Base-by-base conservation (phyloP, 163 green algal genomes). In the Scenedesmus sp. region DNA sequence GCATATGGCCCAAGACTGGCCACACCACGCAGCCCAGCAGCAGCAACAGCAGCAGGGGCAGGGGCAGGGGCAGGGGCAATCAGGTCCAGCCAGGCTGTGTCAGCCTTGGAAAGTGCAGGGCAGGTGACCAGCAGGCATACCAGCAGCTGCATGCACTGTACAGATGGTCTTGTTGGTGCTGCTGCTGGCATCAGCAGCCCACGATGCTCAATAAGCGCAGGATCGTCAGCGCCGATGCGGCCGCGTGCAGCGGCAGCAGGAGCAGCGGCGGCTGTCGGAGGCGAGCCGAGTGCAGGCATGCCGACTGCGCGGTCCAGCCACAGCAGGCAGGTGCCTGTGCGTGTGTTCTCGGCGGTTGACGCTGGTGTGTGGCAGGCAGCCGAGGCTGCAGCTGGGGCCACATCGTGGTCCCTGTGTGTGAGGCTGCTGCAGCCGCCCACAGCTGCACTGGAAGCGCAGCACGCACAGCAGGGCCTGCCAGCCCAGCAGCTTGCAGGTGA, bases 221-320 rank as follows among this genome's bases (percentile, higher is more conserved):
- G 20, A 70, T n/a, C 56, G 1, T 22, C 56, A n/a, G 22, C 56
- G 7, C 10, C 56, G n/a, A 70, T 33, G 20, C n/a, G 56, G 20
- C 42, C 24, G 26, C 33, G 43, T 89, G 59, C 84, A 83, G 42
- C 84, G 51, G 43, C 44, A 76, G 44, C 84, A 81, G 83, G n/a
- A 89, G 83, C 59, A 44, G 40, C 40, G 16, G 33, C 13, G 35
- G 81, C 12, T 43, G 26, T 35, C n/a, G 46, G 53, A 46, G 81
- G 49, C 40, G 5, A 13, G 81, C 33, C 35, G 46, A 44, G 49
- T 30, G 51, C 24, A 16, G 53, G 2, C 35, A 6, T 68, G 35
- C 3, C 20, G 3, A 18, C 46, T 26, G 0, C 44, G 24, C 12
- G 51, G 9, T 35, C 40, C 35, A 51, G 49, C n/a, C 18, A 51